These are phyloP conservation scores for Pestalotiopsis sp. DNA, from an alignment of 2,329 filamentous ascomycete species.

Conservation along the genomic window DNA sequence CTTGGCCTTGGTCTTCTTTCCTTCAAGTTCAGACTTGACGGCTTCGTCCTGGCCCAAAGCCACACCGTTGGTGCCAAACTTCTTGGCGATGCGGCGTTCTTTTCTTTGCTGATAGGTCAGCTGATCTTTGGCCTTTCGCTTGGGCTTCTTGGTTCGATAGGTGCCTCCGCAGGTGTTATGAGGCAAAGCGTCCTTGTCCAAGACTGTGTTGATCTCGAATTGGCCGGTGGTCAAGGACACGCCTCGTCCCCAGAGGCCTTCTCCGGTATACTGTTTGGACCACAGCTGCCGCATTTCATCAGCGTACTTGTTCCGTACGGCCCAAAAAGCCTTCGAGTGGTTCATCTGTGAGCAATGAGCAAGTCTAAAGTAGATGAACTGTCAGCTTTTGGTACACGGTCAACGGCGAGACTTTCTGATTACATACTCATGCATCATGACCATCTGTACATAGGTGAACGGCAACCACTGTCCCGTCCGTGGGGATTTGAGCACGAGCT, in stretches of 20 bases:
- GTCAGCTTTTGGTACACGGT: background rate
- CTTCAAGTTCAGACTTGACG: conserved; percentile 66
- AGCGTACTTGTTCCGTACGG: conserved; percentile 73
- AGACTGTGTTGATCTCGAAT: conserved; percentile 56
- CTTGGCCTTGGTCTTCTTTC: conserved; percentile 61
- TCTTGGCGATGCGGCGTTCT: conserved; percentile 71
- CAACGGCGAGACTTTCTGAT: background rate
- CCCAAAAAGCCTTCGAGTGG: conserved; percentile 80
- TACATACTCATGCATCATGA: conserved; percentile 83
- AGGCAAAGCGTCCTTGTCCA: conserved; percentile 58
- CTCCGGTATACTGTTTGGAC: conserved; percentile 71
- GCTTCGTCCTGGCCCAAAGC: conserved; percentile 70
- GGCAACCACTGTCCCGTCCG: conserved; percentile 72
- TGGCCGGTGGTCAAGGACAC: conserved; percentile 61
- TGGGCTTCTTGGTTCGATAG: conserved; percentile 63
- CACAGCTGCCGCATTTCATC: conserved; percentile 72
- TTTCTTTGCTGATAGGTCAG: conserved; percentile 72
- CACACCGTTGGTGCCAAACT: conserved; percentile 73
- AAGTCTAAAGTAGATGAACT: conserved; percentile 44
- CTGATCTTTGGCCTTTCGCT: conserved; percentile 52
- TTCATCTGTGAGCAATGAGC: conserved; percentile 94
- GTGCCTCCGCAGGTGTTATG: conserved; percentile 82
- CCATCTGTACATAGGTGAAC: conserved; percentile 85
- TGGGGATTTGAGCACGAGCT: conserved; percentile 75
- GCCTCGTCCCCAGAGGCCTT: conserved; percentile 82